Evolutionary conservation across 2,329 filamentous ascomycete species (phyloP), one percentile per base, ranked within the genome.

Genomic region (Neophaeococcomyces mojaviensis): DNA sequence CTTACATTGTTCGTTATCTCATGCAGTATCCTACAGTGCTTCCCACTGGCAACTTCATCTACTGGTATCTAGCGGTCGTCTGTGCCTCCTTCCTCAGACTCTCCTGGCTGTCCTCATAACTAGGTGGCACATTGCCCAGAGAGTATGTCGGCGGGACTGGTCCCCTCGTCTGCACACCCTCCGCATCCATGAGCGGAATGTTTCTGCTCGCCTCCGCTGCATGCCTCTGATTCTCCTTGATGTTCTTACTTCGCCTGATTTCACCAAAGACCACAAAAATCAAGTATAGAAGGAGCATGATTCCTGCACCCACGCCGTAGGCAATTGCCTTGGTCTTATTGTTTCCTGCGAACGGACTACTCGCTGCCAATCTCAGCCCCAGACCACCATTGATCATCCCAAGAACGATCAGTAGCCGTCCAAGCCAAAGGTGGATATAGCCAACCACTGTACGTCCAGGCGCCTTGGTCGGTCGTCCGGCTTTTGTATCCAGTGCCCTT

Each of bases 311-410:
- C 6, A 76, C 68, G 2, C 64, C 63, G 51, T 77, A 78, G 0
- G 65, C 72, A 50, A 77, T 72, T 5, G 68, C 60, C 0, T 61
- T 63, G 12, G 58, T 57, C 1, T 46, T 51, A 3, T 57, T 58
- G 13, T 58, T 58, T 3, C 52, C 57, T 35, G 55, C 55, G 28
- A 56, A 50, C 1, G 51, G 55, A 37, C 63, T 67, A 28, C 65
- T 61, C 18, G 68, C 63, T 2, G 72, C 69, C 15, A 76, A 61
- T 47, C 63, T 60, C 31, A 78, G 67, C 0, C 76, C 76, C 1
- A 79, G 59, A 0, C 75, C 76, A n/a, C 73, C 76, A 55, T 78
- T 79, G 57, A 79, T 65, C 46, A 78, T 72, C 2, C 72, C 76
- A 1, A 78, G 60, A 0, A 68, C 63, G 10, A 79, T 68, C 18